These are phyloP conservation scores for Echinosophora koreensis DNA, from an alignment of 306 rosid genomes.

Conservation along the genomic window DNA sequence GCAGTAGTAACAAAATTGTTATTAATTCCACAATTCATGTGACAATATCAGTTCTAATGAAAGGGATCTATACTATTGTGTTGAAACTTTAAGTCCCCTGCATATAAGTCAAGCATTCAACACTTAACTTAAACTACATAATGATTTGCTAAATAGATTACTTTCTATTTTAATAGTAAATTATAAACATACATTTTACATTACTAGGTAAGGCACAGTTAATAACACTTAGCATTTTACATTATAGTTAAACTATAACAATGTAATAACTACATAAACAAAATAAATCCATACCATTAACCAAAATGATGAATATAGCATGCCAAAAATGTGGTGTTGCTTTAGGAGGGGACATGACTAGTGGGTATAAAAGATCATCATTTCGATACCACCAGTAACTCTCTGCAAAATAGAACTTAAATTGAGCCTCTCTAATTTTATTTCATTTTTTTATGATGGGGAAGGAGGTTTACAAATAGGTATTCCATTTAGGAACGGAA, in stretches of 20 bases:
- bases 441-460: background rate
- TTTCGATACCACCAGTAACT: constrained; percentile 82
- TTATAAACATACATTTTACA: constrained; percentile 9
- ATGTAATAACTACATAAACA: constrained; percentile 7
- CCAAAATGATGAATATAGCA: constrained; percentile 81
- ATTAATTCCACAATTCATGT: background rate
- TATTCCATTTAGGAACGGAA: constrained; percentile 25
- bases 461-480: constrained; percentile 5
- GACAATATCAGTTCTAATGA: background rate
- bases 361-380: constrained; percentile 76
- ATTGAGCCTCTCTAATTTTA: constrained; percentile 42
- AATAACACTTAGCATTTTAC: background rate
- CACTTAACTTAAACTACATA: background rate
- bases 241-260: constrained; percentile 13
- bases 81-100: constrained; percentile 12
- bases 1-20: constrained; percentile 3
- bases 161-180: constrained; percentile 41
- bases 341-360: constrained; percentile 83
- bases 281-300: constrained; percentile 71
- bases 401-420: constrained; percentile 67
- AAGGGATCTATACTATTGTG: background rate
- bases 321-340: constrained; percentile 83
- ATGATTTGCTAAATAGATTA: constrained; percentile 7
- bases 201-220: constrained; percentile 14
- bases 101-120: constrained; percentile 6